phyloP scores from a whole-genome alignment of 441 rosid species.

The Euphorbia corollata region DNA sequence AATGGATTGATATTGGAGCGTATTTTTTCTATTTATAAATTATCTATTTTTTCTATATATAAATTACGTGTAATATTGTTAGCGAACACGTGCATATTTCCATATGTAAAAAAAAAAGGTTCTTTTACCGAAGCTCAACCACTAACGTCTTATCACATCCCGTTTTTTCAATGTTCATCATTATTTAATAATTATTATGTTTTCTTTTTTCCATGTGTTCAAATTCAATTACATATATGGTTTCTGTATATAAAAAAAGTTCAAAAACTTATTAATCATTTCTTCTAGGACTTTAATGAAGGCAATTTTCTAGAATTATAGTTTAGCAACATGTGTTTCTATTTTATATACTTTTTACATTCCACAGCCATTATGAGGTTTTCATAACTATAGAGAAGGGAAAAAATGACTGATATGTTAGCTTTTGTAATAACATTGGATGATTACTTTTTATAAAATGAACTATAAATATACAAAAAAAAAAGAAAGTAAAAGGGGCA shows the following conservation, averaged over 20 bases:
- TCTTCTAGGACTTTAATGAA: constrained; percentile 1
- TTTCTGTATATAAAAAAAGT: not conserved
- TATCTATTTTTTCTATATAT: too few species aligned
- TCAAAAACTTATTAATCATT: not conserved
- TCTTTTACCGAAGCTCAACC: not conserved
- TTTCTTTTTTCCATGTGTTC: not conserved
- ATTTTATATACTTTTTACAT: not conserved
- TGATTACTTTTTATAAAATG: not conserved
- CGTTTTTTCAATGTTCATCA: constrained; percentile 1
- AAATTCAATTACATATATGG: not conserved
- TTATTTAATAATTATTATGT: not conserved
- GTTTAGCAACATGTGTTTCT: not conserved
- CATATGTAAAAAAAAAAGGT: too few species aligned
- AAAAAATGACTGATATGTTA: too few species aligned
- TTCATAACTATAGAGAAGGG: not conserved
- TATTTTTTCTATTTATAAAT: too few species aligned
- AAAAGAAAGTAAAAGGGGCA: not conserved
- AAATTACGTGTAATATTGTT: too few species aligned
- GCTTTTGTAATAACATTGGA: not conserved
- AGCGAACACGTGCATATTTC: too few species aligned
- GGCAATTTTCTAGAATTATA: constrained; percentile 17
- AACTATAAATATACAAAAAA: too few species aligned
- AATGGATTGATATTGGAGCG: too few species aligned
- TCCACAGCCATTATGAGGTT: not conserved
- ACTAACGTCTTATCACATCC: constrained; percentile 21